Conservation (phyloP, 2,329 filamentous ascomycete genomes). For the Pyrenochaeta sp. region DNA sequence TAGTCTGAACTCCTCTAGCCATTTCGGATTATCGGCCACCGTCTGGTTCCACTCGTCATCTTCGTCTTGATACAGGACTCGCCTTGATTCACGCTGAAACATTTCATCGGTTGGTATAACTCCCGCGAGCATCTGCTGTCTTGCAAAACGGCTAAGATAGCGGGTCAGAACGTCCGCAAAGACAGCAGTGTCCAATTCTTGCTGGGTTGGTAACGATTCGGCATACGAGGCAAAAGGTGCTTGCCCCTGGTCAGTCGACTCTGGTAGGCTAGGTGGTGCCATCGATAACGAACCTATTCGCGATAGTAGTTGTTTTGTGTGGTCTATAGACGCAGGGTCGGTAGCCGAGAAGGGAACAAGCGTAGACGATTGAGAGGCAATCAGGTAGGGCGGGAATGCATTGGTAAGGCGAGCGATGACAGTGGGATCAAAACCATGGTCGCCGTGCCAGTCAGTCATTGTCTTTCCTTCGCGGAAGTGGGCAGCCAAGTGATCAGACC, state of each 20-base stretch:
- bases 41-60: slow-evolving; percentile 57
- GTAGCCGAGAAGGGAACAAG: slow-evolving; percentile 55
- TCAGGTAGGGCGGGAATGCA: slow-evolving; percentile 57
- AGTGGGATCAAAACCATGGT: slow-evolving; percentile 56
- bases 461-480: slow-evolving; percentile 61
- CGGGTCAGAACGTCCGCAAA: slow-evolving; percentile 56
- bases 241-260: neutral
- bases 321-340: slow-evolving; percentile 29
- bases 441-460: slow-evolving; percentile 62
- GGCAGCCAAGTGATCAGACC: slow-evolving; percentile 58
- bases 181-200: slow-evolving; percentile 34
- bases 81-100: slow-evolving; percentile 56
- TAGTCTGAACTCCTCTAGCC: slow-evolving; percentile 2
- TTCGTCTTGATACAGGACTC: slow-evolving; percentile 54
- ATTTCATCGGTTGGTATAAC: slow-evolving; percentile 58
- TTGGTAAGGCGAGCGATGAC: slow-evolving; percentile 55
- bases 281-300: slow-evolving; percentile 12
- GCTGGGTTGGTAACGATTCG: slow-evolving; percentile 13
- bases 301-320: slow-evolving; percentile 28
- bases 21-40: slow-evolving; percentile 4
- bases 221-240: neutral
- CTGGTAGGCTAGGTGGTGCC: slow-evolving; percentile 1
- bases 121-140: slow-evolving; percentile 46
- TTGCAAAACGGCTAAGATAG: slow-evolving; percentile 53
- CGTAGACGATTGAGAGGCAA: slow-evolving; percentile 51